Conservation (phyloP, 1,139 yeast genomes). For the Pichia terricola region DNA sequence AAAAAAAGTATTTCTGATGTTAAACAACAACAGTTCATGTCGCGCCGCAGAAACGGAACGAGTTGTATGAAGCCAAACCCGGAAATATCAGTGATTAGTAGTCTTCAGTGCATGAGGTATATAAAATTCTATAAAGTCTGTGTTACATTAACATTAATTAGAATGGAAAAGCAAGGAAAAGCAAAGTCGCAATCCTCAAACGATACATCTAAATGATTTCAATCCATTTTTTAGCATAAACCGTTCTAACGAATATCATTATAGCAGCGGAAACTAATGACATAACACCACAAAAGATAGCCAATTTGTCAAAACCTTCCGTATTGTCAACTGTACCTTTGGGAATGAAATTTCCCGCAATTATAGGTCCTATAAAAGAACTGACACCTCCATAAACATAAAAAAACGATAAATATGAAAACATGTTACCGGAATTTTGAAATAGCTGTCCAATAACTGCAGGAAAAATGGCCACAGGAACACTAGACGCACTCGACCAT, state of each 20-base stretch:
- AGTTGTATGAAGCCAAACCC: too few species aligned
- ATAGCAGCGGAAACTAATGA: slow-evolving; percentile 15
- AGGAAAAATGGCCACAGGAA: slow-evolving; percentile 24
- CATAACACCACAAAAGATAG: slow-evolving; percentile 21
- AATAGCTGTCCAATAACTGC: slow-evolving; percentile 24
- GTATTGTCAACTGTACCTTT: slow-evolving; percentile 15
- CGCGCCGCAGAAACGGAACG: too few species aligned
- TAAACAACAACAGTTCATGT: too few species aligned
- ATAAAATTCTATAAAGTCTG: too few species aligned
- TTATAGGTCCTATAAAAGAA: slow-evolving; percentile 24
- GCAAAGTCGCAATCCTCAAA: too few species aligned
- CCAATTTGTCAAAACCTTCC: slow-evolving; percentile 20
- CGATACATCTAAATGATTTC: too few species aligned
- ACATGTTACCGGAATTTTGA: slow-evolving; percentile 19
- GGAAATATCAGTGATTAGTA: too few species aligned
- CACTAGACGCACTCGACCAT: slow-evolving; percentile 25
- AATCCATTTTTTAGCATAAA: slow-evolving; percentile 5
- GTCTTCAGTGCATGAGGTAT: too few species aligned
- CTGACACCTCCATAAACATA: slow-evolving; percentile 22
- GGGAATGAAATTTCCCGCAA: slow-evolving; percentile 25
- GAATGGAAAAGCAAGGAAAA: too few species aligned
- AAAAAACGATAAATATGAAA: slow-evolving; percentile 22
- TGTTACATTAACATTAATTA: too few species aligned
- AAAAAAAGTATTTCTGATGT: too few species aligned
- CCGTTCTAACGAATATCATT: slow-evolving; percentile 9